phyloP scores from a whole-genome alignment of 306 rosid species.

The Lagenaria siceraria region DNA sequence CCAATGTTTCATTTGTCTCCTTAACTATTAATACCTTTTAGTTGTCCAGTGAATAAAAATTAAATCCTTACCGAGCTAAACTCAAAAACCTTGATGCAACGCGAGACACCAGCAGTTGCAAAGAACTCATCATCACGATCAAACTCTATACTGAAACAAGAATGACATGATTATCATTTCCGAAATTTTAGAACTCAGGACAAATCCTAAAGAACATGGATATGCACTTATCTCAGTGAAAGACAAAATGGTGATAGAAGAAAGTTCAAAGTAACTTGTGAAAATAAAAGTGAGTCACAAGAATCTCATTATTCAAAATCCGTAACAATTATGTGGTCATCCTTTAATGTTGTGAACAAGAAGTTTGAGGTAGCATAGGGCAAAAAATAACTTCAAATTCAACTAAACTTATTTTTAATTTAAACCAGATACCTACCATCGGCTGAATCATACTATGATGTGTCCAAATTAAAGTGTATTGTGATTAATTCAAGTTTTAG shows the following conservation, averaged over 20 bases:
- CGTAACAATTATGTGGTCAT: not conserved
- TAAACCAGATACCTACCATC: not conserved
- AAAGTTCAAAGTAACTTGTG: not conserved
- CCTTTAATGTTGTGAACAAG: not conserved
- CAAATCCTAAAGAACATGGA: not conserved
- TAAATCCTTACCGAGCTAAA: conserved; percentile 52
- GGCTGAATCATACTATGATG: not conserved
- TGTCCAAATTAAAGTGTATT: not conserved
- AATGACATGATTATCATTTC: not conserved
- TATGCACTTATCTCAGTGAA: not conserved
- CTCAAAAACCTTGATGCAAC: conserved; percentile 85
- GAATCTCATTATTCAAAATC: not conserved
- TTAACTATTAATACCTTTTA: not conserved
- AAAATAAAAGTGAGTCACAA: not conserved
- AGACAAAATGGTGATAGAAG: not conserved
- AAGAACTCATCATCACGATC: conserved; percentile 77
- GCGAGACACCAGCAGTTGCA: conserved; percentile 93
- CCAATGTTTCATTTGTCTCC: not conserved
- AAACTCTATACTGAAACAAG: conserved; percentile 79
- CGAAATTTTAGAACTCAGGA: not conserved
- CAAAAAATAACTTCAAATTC: not conserved
- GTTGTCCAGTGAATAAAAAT: not conserved
- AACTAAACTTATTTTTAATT: not conserved
- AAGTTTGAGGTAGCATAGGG: not conserved
- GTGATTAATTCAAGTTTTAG: not conserved